Evolutionary conservation across 1,139 yeast species (phyloP), one percentile per base, ranked within the genome.

Genomic region (Debaryomyces coudertii): DNA sequence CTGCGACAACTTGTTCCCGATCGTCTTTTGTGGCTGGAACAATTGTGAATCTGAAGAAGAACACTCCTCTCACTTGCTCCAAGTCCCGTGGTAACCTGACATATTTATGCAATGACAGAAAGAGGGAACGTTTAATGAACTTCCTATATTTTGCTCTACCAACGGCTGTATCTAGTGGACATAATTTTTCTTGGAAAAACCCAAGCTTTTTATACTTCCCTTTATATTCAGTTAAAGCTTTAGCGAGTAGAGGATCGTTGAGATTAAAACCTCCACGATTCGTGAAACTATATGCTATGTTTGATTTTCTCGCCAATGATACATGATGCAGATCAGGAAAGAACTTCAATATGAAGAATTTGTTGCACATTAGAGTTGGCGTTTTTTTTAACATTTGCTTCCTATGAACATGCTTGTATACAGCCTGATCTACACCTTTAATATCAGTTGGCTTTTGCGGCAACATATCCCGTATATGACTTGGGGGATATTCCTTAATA

Each of bases 21-120:
- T 77, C 79, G 1, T 53, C 50, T 1, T 57, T 55, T 5, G 51
- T 49, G 0, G 64, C 63, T 0, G 87, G 85, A 3, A 73, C 69
- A 11, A 65, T 53, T 7, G 51, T 47, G 15, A 74, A 57, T 8
- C 61, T 55, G 47, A 78, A 71, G 34, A 69, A 61, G 53, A 77
- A 85, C 5, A 79, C 56, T 1, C 79, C 79, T n/a, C 67, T 54
- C 2, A 69, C 65, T 16, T 45, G 55, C 1, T 46, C 48, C 4
- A 56, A 44, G 1, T 56, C 55, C 3, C 50, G 41, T 7, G 48
- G 45, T 16, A 23, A 33, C 16, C 44, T 44, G 5, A 58, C 57
- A n/a, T 48, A 41, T 28, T 50, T 43, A 5, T 50, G 56, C 3
- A 65, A 42, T 2, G 67, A 52, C 7, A 56, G 51, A 45, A 60